Evolutionary conservation across 805 yeast genomes (phyloP), one percentile per base, ranked within the genome.

Genomic region (Candida insectalens): DNA sequence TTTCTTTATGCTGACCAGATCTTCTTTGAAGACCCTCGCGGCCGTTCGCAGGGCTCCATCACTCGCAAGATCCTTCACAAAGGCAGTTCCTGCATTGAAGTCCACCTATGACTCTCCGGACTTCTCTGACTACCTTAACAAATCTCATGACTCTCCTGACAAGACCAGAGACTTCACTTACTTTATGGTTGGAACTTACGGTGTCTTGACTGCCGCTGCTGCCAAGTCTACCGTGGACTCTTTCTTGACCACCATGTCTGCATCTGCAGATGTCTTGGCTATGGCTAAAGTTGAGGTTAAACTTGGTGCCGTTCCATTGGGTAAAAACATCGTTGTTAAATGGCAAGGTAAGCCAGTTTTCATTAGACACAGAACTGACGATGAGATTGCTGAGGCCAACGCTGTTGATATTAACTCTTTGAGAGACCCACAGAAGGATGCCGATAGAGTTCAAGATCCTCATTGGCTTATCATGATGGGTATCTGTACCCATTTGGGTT

Each of bases 271-370:
- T 71, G 95, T 92, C 40, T 75, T 92, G 67, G 98, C 98, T 42
- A 80, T 92, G 95, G 98, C 99, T 51, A 92, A 92, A 71, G 96
- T 89, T 53, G 98, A 92, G 71, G 96, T 92, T 49, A 88, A 83
- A 60, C 77, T 92, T 53, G 76, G 80, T 37, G 82, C 84, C 43
- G 85, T 92, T 46, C 99, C 99, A 53, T 85, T 80, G 61, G 97
- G 97, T 65, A 89, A 89, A 73, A 92, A 92, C 65, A 94, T 92
- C 45, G 84, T 92, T 56, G 95, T 92, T 50, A 92, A 92, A 69
- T 92, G 99, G 99, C 96, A 94, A 68, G 99, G 99, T 68, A 92
- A 92, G 73, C 99, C 99, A 46, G 96, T 92, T 47, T 92, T 92
- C 69, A 87, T 92, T 63, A 89, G 99, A 75, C 99, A 92, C 76